Evolutionary conservation across 805 yeast species (phyloP).

Genomic region (Yarrowia sp.): DNA sequence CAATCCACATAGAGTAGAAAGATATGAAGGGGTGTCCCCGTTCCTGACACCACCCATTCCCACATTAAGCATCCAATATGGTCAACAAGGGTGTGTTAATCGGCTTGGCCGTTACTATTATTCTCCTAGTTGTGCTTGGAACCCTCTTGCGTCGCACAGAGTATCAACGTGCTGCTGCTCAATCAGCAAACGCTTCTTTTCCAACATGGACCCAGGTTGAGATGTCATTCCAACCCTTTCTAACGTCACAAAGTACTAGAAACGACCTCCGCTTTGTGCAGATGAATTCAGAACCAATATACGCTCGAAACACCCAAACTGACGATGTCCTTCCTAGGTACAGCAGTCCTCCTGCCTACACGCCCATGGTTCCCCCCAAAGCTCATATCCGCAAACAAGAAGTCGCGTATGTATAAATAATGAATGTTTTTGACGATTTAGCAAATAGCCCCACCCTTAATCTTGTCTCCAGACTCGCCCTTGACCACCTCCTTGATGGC

Average conservation of each 20-base stretch:
- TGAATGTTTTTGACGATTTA: too few relatives aligned
- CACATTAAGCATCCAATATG: too few relatives aligned
- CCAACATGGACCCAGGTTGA: not conserved
- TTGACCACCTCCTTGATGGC: constrained; percentile 1
- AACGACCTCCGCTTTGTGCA: too few relatives aligned
- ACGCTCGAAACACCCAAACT: too few relatives aligned
- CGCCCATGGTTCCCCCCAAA: not conserved
- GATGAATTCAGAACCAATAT: too few relatives aligned
- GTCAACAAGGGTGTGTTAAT: too few relatives aligned
- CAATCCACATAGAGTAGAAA: not conserved
- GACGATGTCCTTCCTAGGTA: not conserved
- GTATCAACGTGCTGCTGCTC: not conserved
- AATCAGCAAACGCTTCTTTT: not conserved
- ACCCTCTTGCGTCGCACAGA: not conserved
- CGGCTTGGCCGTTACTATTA: too few relatives aligned
- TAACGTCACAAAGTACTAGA: not conserved
- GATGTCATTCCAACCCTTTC: not conserved
- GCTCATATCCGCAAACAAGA: not conserved
- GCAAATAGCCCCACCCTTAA: constrained; percentile 2
- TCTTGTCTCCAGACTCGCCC: not conserved
- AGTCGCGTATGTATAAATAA: not conserved
- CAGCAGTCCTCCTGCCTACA: not conserved
- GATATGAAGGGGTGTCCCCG: not conserved
- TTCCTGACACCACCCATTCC: too few relatives aligned
- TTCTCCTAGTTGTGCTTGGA: not conserved